Base-by-base conservation (phyloP, 306 rosid species). In the Cucurbita maxima region DNA sequence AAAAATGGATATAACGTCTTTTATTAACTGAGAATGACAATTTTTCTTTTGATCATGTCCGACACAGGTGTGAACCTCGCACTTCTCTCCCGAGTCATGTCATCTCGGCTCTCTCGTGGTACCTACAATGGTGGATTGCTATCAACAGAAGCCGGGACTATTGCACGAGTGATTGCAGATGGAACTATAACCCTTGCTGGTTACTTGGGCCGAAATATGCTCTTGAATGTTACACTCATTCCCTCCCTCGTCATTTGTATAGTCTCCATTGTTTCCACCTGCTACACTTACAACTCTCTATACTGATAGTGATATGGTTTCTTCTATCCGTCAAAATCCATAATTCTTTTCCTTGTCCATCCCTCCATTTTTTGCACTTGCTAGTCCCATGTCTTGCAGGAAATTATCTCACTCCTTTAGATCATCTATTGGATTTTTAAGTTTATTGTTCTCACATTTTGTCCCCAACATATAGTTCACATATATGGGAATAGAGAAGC, bases 71-170 rank as follows among this genome's bases (percentile, higher is more conserved):
- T 95, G 41, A 95, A 95, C 83, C 82, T 95, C 81, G 86, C 99
- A 59, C 96, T 95, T 25, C 96, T 95, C 71, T 95, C 99, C 0
- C 84, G 97, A 52, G 99, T 95, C 50, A 95, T 95, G 99, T 91
- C 99, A 4, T 88, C 99, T 0, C 81, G 99, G 81, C 99, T 95
- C 76, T 88, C 99, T 15, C 99, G 99, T 1, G 99, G 99, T 71
- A 95, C 99, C 41, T 95, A 86, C 47, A 95, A 95, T 10, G 96
- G 96, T 0, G 99, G 99, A 40, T 84, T 95, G 45, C 83, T 95
- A 10, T 95, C 99, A 19, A 95, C 99, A 0, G 99, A 95, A 79
- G 99, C 99, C 0, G 99, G 99, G 14, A 95, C 99, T 3, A 74
- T 95, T 36, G 99, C 97, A 10, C 86, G 99, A 76, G 99, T 95